Percentiles rank a stretch among this genome's conserved stretches.
Evolutionary conservation across 805 yeast species (phyloP).

Genomic region (Brettanomyces sp.): DNA sequence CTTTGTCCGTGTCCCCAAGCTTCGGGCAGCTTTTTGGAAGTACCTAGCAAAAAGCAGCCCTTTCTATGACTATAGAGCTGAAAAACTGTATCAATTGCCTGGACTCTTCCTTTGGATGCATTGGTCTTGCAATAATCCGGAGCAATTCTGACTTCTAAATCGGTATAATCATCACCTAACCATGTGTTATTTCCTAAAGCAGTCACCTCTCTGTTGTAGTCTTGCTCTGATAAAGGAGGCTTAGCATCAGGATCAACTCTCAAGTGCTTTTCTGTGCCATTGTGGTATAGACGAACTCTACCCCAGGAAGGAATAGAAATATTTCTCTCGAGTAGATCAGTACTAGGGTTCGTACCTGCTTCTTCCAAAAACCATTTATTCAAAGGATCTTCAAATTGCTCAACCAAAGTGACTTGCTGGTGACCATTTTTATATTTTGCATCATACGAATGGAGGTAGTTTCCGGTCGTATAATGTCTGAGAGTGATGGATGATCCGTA

Average conservation of each 20-base stretch:
- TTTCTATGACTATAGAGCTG: constrained; percentile 59
- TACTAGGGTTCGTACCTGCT: constrained; percentile 26
- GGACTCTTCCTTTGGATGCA: constrained; percentile 26
- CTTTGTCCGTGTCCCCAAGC: constrained; percentile 66
- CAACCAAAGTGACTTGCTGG: constrained; percentile 74
- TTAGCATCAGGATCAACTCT: constrained; percentile 54
- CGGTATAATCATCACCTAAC: constrained; percentile 37
- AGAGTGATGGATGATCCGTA: constrained; percentile 66
- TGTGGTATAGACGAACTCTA: constrained; percentile 51
- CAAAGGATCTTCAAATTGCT: constrained; percentile 47
- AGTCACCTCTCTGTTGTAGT: constrained; percentile 77
- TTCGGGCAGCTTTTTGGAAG: constrained; percentile 61
- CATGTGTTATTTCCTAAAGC: constrained; percentile 57
- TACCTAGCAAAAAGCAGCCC: constrained; percentile 66
- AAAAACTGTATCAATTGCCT: constrained; percentile 62
- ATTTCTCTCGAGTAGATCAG: constrained; percentile 43
- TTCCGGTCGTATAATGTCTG: constrained; percentile 66
- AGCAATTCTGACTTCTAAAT: constrained; percentile 50
- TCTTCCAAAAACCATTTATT: constrained; percentile 70
- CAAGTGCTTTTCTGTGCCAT: constrained; percentile 54
- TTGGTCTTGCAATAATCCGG: constrained; percentile 27
- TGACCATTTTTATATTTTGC: constrained; percentile 43
- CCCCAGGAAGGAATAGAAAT: constrained; percentile 23
- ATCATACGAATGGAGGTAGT: constrained; percentile 74
- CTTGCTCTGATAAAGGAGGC: constrained; percentile 88